These are phyloP conservation scores for Pouteria campechiana DNA, from an alignment of 179 eudicot genomes.

Conservation along the genomic window DNA sequence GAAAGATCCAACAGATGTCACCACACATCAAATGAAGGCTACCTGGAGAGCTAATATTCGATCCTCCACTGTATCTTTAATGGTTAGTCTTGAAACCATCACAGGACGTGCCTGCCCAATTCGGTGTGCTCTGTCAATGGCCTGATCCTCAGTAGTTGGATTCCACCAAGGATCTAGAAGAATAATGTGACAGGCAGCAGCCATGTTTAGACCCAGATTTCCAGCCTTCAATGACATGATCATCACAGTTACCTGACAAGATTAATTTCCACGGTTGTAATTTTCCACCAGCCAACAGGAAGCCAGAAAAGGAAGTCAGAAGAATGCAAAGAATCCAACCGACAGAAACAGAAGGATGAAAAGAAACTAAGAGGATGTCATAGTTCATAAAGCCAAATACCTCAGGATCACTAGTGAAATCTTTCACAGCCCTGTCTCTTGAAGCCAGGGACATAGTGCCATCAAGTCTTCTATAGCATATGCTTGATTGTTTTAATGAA, in stretches of 20 bases:
- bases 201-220: conserved; percentile 94
- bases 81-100: conserved; percentile 79
- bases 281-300: no score
- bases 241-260: conserved; percentile 91
- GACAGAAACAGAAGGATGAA: no score
- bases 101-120: conserved; percentile 98
- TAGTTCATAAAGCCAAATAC: no score
- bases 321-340: no score
- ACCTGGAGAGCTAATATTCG: conserved; percentile 96
- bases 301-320: no score
- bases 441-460: conserved; percentile 77
- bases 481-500: conserved; percentile 37
- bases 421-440: conserved; percentile 95
- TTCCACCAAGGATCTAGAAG: conserved; percentile 99
- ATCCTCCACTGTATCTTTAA: conserved; percentile 92
- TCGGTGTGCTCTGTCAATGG: conserved; percentile 96
- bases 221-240: conserved; percentile 98
- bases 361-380: no score
- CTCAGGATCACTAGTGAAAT: conserved; percentile 78
- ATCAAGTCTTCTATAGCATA: conserved; percentile 81
- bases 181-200: conserved; percentile 90
- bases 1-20: no score
- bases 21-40: no score
- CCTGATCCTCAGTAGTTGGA: conserved; percentile 98
- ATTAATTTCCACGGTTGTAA: no score